Base-by-base conservation (phyloP, 345 rosid genomes). In the Rhodamnia rubescens region DNA sequence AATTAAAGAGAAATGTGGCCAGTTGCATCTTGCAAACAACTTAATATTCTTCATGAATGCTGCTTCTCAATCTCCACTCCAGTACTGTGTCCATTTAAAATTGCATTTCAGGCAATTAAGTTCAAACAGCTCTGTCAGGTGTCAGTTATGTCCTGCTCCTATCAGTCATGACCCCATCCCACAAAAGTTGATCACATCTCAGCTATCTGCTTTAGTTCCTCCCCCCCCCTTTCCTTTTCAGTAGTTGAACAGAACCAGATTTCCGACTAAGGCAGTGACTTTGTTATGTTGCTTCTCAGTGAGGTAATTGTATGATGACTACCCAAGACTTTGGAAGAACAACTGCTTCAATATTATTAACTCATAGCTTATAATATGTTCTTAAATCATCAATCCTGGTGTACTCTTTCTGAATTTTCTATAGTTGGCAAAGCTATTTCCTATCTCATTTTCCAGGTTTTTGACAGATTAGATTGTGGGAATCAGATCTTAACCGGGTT, bases 381-480 rank as follows among this genome's bases (percentile, higher is more conserved):
- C 21, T 32, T 69, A 40, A 69, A 11, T 32, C 78, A 18, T 69
- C 47, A 18, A 36, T 36, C 24, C 78, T 4, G 24, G 24, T 36
- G 78, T 69, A 44, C 78, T 58, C 32, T 58, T n/a, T 58, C 18
- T n/a, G 8, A 58, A n/a, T 32, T 58, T 12, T 58, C 69, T 51
- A 50, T 22, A 36, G 55, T 26, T 27, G 36, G 83, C n/a, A 32
- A 52, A 82, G 56, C 56, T 57, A 26, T 49, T 82, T 82, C 44
- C 36, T 36, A 51, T 82, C 56, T 82, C 36, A 82, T 52, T 82
- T 82, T 50, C 26, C 56, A 14, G 56, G 24, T 85, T 69, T 53
- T 9, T 87, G 86, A 56, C 91, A 97, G 98, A 96, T 97, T 89
- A 92, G 98, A 91, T 91, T 96, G 84, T 97, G 99, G 99, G 99